These are phyloP conservation scores for Fusarium musae DNA, from an alignment of 2,329 filamentous ascomycete species.

Conservation along the genomic window DNA sequence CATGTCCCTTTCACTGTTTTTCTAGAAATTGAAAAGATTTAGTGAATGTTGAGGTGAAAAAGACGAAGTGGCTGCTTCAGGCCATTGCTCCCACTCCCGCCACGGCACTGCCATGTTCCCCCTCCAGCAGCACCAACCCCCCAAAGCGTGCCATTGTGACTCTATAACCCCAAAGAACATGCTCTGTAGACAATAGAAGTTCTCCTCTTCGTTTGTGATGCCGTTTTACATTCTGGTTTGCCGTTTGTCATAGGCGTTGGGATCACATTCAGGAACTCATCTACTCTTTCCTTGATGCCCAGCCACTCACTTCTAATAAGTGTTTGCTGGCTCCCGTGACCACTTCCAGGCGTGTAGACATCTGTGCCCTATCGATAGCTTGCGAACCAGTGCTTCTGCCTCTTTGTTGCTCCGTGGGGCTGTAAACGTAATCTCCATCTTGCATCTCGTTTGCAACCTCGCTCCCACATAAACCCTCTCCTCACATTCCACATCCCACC, in stretches of 20 bases:
- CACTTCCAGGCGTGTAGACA: neutral
- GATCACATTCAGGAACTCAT: neutral
- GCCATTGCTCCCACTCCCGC: neutral
- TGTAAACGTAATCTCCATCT: neutral
- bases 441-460: neutral
- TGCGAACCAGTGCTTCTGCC: neutral
- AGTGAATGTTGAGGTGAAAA: neutral
- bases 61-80: neutral
- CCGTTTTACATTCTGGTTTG: neutral
- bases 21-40: neutral
- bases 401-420: neutral
- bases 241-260: conserved; percentile 9
- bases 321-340: neutral
- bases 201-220: neutral
- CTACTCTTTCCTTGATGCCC: neutral
- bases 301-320: neutral
- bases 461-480: neutral
- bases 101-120: neutral
- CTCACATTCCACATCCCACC: neutral
- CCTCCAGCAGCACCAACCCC: neutral
- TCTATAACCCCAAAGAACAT: too few species aligned
- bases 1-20: neutral
- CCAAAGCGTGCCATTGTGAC: neutral
- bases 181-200: neutral
- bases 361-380: neutral